Base-by-base conservation (phyloP, 768 basidiomycete genomes). In the Coprinopsis sp. region DNA sequence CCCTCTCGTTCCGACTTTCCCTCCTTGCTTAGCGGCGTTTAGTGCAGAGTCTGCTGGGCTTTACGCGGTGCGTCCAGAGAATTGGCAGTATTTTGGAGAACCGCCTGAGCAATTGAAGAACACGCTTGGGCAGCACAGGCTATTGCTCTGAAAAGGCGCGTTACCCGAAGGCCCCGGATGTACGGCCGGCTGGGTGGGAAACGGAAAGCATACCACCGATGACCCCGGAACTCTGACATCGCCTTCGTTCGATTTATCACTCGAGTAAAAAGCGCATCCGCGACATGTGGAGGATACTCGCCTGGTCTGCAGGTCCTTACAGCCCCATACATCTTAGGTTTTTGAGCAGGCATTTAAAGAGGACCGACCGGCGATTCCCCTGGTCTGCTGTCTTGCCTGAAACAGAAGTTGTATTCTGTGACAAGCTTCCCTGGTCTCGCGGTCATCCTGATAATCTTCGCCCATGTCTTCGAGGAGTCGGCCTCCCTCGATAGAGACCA, bases 401-500 rank as follows among this genome's bases (percentile, higher is more conserved):
- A 34, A 51, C 49, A 52, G 46, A 56, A 58, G 59, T 62, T n/a
- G 62, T 63, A 64, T 63, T 58, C 52, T 51, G 44, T 34, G 28
- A 44, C 12, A 40, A 36, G 36, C 51, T 28, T 46, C 49, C 43
- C 45, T 37, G 52, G 51, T 42, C 47, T 38, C 38, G 48, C 50
- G 53, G 46, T 50, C 53, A 42, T 50, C 31, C 23, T 28, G 23
- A 16, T 46, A 57, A 55, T 58, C 56, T 62, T 64, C 61, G 61
- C 61, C 68, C 61, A 77, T 76, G 76, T 64, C 65, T 59, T 61
- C 64, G 62, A 60, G 67, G 58, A 65, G 72, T 51, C 31, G 71
- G 62, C 65, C 65, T 59, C 67, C 74, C 52, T 63, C 72, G 51
- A 66, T 68, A 51, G 78, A 82, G 64, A 73, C 79, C 38, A 72